A percentile compares a stretch with the other conserved stretches of the same genome.
phyloP scores from a whole-genome alignment of 768 basidiomycete genomes.

The Polyporus arcularius region DNA sequence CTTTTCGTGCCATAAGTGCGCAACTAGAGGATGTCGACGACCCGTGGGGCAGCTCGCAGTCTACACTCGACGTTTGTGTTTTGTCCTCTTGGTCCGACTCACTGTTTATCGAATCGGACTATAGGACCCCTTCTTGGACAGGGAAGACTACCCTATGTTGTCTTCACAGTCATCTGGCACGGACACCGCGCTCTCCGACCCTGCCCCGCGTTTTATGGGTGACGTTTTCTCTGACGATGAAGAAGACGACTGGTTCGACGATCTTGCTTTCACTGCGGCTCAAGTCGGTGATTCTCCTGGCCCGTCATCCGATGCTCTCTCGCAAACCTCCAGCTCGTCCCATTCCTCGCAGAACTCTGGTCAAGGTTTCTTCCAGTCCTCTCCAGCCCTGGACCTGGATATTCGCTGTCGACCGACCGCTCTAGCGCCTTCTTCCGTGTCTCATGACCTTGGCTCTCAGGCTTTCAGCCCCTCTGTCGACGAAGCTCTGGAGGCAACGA shows the following conservation, averaged over 20 bases:
- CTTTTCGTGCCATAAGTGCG: not conserved
- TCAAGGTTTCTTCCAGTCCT: not conserved
- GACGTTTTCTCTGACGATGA: slow-evolving; percentile 7
- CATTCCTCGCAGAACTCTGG: not conserved
- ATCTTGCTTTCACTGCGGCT: not conserved
- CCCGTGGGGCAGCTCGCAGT: slow-evolving; percentile 15
- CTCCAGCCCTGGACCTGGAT: not conserved
- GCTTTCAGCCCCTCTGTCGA: not conserved
- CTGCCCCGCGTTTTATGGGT: not conserved
- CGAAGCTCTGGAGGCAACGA: slow-evolving; percentile 2
- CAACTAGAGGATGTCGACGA: slow-evolving; percentile 5
- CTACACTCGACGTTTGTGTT: slow-evolving; percentile 13
- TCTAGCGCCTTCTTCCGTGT: too few relatives aligned
- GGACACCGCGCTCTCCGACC: not conserved
- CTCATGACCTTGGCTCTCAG: not conserved
- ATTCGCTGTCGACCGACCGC: too few relatives aligned
- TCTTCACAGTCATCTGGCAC: not conserved
- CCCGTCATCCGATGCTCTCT: not conserved
- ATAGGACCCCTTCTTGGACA: slow-evolving; percentile 6
- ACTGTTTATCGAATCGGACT: not conserved
- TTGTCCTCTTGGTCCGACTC: not conserved
- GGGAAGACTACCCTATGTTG: not conserved
- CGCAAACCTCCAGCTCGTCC: not conserved
- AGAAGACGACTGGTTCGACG: slow-evolving; percentile 8
- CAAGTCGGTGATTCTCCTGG: not conserved